Evolutionary conservation across 2,329 filamentous ascomycete species (phyloP), one percentile per base, ranked within the genome.

Genomic region (Drechslerella dactyloides): DNA sequence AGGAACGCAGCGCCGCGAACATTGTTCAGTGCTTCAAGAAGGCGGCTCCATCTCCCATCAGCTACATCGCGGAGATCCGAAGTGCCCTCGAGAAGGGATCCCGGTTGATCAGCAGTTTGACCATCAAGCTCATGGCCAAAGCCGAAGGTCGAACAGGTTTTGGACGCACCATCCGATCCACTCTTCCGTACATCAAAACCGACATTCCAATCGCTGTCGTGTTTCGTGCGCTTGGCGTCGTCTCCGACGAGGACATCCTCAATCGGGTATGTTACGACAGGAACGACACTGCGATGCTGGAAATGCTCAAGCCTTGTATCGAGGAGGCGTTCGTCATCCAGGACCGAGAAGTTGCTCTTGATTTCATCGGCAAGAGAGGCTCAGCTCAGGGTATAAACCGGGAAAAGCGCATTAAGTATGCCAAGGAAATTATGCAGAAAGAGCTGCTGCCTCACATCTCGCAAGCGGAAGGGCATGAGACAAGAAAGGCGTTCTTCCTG

Each of bases 21-120:
- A 99, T 97, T 69, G 94, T 99, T 3, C 94, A 99, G 81, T 93
- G 99, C 27, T 99, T 99, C 86, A 93, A 96, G 82, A 99, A 99
- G 83, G 91, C 93, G 0, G 86, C 89, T 76, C 91, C 92, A n/a
- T 93, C 91, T 75, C 90, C 91, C 8, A 96, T 91, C 74, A 93
- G 92, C 1, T 96, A 94, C 80, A 90, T 93, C 23, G 96, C 94
- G 11, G 94, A 99, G 81, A 97, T 99, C 76, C 87, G 94, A 81
- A 97, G 93, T 80, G 93, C 96, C 1, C 86, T 97, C 7, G 94
- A 99, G 80, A 97, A 96, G 80, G 94, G 96, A 13, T 97, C 93
- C 0, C 86, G 96, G 27, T 86, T 99, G 57, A 96, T 99, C 76
- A 97, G 93, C 15, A 93, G 92, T 51, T 87, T 97, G 79, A 89